phyloP scores from a whole-genome alignment of 768 basidiomycete species.

The Mrakia frigida region DNA sequence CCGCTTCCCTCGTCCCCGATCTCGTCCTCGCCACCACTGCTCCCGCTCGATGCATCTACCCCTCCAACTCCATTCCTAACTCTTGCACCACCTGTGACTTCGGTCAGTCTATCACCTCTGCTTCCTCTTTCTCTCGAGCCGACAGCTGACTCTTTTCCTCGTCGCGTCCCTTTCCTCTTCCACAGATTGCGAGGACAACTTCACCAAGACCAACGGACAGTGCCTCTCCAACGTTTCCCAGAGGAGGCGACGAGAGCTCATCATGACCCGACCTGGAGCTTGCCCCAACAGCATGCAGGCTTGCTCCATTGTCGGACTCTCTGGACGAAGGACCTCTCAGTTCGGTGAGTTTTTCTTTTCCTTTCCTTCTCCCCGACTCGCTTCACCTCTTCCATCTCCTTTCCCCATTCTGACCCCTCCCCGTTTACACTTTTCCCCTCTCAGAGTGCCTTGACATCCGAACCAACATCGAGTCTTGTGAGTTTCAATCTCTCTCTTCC shows the following conservation, averaged over 20 bases:
- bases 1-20: not conserved
- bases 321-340: conserved; percentile 6
- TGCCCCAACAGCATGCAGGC: conserved; percentile 12
- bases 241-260: not conserved
- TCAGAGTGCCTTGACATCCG: conserved; percentile 54
- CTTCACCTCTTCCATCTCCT: not conserved
- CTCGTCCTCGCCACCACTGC: not conserved
- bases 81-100: too few species aligned
- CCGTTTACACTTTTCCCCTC: too few species aligned
- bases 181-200: too few species aligned
- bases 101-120: too few species aligned
- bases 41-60: too few species aligned
- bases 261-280: not conserved
- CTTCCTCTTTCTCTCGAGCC: too few species aligned
- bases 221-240: not conserved
- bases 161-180: too few species aligned
- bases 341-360: not conserved
- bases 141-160: too few species aligned
- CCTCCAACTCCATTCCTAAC: too few species aligned
- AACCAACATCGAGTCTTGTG: conserved; percentile 61
- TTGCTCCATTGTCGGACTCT: conserved; percentile 7
- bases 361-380: not conserved
- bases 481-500: not conserved
- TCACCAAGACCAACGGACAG: not conserved
- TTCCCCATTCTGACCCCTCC: too few species aligned